These are phyloP conservation scores for Zychaea mexicana DNA, from an alignment of 371 early-diverging fungal genomes.

Conservation along the genomic window DNA sequence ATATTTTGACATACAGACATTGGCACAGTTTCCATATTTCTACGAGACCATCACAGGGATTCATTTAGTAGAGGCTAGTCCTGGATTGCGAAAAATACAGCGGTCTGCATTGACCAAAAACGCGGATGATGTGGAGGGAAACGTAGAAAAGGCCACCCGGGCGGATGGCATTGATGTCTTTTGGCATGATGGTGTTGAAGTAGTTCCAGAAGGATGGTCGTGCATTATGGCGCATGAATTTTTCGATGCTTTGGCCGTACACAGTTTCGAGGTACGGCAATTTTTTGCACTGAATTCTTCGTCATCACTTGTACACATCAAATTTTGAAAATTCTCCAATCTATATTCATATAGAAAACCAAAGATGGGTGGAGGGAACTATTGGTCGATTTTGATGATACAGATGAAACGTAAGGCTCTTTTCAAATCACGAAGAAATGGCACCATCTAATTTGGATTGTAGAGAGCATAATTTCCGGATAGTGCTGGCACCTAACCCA, in stretches of 20 bases:
- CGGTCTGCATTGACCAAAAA: conserved; percentile 40
- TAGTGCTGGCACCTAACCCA: conserved; percentile 69
- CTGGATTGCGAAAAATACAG: conserved; percentile 75
- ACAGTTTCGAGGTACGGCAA: conserved; percentile 72
- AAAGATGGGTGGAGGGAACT: conserved; percentile 88
- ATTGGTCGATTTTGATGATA: conserved; percentile 82
- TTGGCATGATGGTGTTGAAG: conserved; percentile 79
- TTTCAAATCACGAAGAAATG: neutral
- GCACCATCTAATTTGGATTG: neutral
- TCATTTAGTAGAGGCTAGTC: conserved; percentile 86
- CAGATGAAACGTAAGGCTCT: conserved; percentile 43
- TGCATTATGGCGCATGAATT: conserved; percentile 92
- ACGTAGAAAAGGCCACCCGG: conserved; percentile 35
- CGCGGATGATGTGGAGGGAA: conserved; percentile 38
- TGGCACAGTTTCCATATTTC: conserved; percentile 69
- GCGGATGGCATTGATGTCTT: conserved; percentile 58
- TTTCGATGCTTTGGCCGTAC: conserved; percentile 95
- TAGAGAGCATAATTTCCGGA: conserved; percentile 76
- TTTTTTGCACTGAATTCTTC: too few relatives aligned
- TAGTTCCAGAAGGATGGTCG: conserved; percentile 65
- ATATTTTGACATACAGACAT: conserved; percentile 53
- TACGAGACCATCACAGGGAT: conserved; percentile 63
- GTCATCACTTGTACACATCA: too few relatives aligned
- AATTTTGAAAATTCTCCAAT: neutral
- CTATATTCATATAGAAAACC: conserved; percentile 51